phyloP scores from a whole-genome alignment of 2,329 filamentous ascomycete genomes.

The Cladosporium sp. region DNA sequence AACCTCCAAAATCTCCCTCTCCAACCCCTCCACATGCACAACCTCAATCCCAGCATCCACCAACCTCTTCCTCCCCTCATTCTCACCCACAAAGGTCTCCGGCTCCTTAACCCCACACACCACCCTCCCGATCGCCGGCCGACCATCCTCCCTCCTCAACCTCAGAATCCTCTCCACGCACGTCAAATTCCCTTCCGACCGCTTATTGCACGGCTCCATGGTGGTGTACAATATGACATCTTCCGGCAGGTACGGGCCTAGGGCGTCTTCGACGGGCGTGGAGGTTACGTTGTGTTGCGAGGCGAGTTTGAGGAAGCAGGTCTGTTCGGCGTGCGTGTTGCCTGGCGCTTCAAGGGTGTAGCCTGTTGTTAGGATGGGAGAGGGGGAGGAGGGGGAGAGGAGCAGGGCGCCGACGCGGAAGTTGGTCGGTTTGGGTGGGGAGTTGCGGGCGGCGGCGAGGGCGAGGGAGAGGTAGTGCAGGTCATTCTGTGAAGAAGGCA shows the following conservation, averaged over 20 bases:
- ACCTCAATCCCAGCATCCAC: constrained; percentile 69
- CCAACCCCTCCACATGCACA: constrained; percentile 67
- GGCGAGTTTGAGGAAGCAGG: constrained; percentile 71
- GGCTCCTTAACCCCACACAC: constrained; percentile 88
- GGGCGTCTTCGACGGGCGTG: constrained; percentile 46
- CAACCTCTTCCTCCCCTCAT: constrained; percentile 67
- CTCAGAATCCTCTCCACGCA: constrained; percentile 75
- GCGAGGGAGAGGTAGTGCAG: constrained; percentile 61
- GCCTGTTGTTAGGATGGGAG: constrained; percentile 67
- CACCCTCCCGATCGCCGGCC: constrained; percentile 64
- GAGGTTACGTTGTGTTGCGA: constrained; percentile 20
- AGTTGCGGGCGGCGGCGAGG: constrained; percentile 69
- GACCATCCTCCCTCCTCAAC: constrained; percentile 41
- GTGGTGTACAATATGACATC: constrained; percentile 76
- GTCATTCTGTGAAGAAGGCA: background rate
- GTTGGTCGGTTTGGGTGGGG: constrained; percentile 82
- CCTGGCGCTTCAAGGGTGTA: constrained; percentile 87
- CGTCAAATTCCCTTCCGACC: constrained; percentile 67
- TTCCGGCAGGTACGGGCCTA: constrained; percentile 49
- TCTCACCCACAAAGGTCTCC: constrained; percentile 80
- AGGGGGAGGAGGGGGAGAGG: constrained; percentile 43
- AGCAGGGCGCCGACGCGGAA: constrained; percentile 94
- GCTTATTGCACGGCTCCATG: constrained; percentile 76
- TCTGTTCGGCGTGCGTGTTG: constrained; percentile 96
- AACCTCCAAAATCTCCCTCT: constrained; percentile 73